These are phyloP conservation scores for Anisodus acutangulus DNA, from an alignment of 257 asterid species.

Conservation along the genomic window DNA sequence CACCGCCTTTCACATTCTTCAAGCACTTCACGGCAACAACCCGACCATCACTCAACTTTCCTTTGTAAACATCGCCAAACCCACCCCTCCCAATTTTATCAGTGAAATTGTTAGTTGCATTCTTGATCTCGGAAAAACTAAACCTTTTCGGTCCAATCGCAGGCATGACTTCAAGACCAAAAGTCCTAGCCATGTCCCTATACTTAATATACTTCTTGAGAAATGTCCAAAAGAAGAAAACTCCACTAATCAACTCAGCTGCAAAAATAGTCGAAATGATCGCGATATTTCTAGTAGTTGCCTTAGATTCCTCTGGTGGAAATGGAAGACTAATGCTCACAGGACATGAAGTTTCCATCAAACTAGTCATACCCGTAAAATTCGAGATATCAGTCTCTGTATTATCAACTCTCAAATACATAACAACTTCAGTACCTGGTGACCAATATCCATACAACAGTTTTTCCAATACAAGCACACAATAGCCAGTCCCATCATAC, in stretches of 20 bases:
- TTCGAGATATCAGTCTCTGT: constrained; percentile 52
- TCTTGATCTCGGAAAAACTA: constrained; percentile 61
- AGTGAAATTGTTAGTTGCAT: constrained; percentile 63
- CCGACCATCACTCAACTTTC: constrained; percentile 72
- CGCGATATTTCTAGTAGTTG: constrained; percentile 64
- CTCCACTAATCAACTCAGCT: constrained; percentile 80
- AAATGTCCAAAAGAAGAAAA: constrained; percentile 72
- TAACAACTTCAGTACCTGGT: constrained; percentile 54
- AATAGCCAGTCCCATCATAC: constrained; percentile 65
- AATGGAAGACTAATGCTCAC: constrained; percentile 67
- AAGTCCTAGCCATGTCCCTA: too few relatives aligned
- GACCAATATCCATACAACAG: constrained; percentile 75
- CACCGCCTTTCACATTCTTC: constrained; percentile 63
- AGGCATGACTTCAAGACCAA: constrained; percentile 69
- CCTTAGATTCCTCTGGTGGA: constrained; percentile 60
- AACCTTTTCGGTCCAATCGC: constrained; percentile 82
- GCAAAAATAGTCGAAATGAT: constrained; percentile 62
- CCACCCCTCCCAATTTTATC: constrained; percentile 78
- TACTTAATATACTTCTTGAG: too few relatives aligned
- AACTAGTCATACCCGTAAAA: constrained; percentile 62
- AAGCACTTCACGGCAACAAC: constrained; percentile 77
- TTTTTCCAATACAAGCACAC: constrained; percentile 60
- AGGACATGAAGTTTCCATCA: constrained; percentile 73
- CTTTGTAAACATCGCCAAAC: constrained; percentile 72
- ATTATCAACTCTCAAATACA: constrained; percentile 68